Evolutionary conservation across 1,139 yeast species (phyloP), one percentile per base, ranked within the genome.

Genomic region (Saccharomyces hybrid): DNA sequence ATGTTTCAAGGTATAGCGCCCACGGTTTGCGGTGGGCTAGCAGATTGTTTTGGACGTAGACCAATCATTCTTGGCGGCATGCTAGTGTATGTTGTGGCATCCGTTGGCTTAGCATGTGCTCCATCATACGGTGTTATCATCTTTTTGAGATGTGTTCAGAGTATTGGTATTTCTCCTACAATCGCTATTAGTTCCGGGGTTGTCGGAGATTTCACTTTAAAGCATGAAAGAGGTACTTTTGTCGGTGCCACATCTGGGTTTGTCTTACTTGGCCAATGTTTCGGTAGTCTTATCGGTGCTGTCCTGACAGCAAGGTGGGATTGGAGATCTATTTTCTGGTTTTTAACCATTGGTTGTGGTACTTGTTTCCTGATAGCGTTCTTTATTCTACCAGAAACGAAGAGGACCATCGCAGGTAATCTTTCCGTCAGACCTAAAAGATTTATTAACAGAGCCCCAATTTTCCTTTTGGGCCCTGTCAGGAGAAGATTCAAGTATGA

Each of bases 301-400:
- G 81, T 78, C 0, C 69, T 88, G 44, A 80, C 84, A 2, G 73
- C 80, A 2, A 69, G 77, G 5, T 79, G 84, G 73, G 78, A 80
- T 16, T 88, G 95, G 95, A 76, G 89, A 57, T 85, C 89, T 0
- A 82, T 87, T 31, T 88, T 88, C 63, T 84, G 88, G 81, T 85
- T 87, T 59, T 71, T 86, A 53, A 81, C 84, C 2, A 82, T 86
- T 20, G 79, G 84, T 7, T 77, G 84, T 47, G 82, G 83, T 1
- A 44, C 74, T 0, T 74, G 74, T 2, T 68, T 78, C 5, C 7
- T 54, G 0, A 53, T 61, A 20, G 65, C 61, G 4, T 61, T 59
- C 48, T 42, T 81, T 1, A 53, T 78, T 0, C 65, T 87, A 9
- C 95, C 95, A 0, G 96, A 88, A 63, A 88, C 96, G 0, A 81